phyloP scores from a whole-genome alignment of 192 early-diverging fungal species.

The Coemansia sp. region DNA sequence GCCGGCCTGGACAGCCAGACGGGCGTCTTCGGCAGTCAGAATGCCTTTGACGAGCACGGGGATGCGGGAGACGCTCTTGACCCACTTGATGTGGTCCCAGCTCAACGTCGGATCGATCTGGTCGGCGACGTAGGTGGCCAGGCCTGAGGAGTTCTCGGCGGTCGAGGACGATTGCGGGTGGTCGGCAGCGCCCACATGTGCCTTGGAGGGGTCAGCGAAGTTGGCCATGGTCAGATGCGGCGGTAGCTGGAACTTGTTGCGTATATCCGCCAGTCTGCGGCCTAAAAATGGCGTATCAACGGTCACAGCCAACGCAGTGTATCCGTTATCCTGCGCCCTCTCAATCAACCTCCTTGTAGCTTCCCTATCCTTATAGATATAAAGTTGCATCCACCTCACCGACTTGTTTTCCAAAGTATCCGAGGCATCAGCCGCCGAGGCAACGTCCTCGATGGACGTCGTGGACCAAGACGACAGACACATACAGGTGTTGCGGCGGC shows the following conservation, averaged over 20 bases:
- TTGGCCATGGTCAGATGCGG: slow-evolving; percentile 65
- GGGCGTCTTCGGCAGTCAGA: slow-evolving; percentile 85
- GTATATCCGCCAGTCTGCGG: slow-evolving; percentile 56
- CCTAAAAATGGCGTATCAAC: slow-evolving; percentile 60
- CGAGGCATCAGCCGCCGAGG: slow-evolving; percentile 7
- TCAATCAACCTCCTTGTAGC: slow-evolving; percentile 32
- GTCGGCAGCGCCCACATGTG: slow-evolving; percentile 18
- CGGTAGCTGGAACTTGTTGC: slow-evolving; percentile 60
- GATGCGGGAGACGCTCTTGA: slow-evolving; percentile 70
- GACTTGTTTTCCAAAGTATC: background rate
- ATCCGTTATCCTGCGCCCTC: slow-evolving; percentile 69
- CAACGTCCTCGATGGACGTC: slow-evolving; percentile 63
- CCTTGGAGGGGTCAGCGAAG: slow-evolving; percentile 41
- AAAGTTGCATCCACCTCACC: slow-evolving; percentile 72
- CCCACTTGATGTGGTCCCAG: slow-evolving; percentile 82
- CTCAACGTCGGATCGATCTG: slow-evolving; percentile 69
- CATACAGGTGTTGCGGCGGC: slow-evolving; percentile 42
- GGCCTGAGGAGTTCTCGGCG: slow-evolving; percentile 33
- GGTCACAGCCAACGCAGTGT: slow-evolving; percentile 61
- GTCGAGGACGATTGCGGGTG: background rate
- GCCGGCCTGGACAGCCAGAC: slow-evolving; percentile 71
- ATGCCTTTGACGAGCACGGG: slow-evolving; percentile 93
- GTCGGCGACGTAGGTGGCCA: slow-evolving; percentile 44
- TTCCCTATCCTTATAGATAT: slow-evolving; percentile 72
- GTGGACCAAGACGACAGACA: slow-evolving; percentile 63